These are phyloP conservation scores for Lachnellula occidentalis DNA, from an alignment of 2,329 filamentous ascomycete genomes.

Conservation along the genomic window DNA sequence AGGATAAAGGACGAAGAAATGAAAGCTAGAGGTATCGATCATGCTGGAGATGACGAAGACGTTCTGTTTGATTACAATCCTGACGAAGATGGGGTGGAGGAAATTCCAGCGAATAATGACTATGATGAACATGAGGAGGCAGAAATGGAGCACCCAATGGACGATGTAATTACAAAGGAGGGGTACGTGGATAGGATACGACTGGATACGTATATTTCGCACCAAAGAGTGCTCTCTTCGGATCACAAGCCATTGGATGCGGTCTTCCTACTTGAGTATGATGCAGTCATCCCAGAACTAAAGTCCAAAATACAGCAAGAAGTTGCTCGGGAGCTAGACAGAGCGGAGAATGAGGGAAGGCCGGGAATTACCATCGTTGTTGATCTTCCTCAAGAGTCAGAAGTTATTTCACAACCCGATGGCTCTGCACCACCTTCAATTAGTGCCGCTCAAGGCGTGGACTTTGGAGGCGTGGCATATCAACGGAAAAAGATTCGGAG, in stretches of 20 bases:
- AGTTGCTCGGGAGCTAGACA: constrained; percentile 81
- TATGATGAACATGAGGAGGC: constrained; percentile 49
- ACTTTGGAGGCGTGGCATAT: constrained; percentile 73
- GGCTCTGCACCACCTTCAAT: constrained; percentile 20
- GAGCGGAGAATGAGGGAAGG: constrained; percentile 83
- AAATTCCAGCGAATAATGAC: constrained; percentile 32
- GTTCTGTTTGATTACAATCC: constrained; percentile 90
- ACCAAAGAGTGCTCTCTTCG: constrained; percentile 84
- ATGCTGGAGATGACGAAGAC: constrained; percentile 69
- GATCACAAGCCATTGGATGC: constrained; percentile 92
- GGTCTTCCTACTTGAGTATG: constrained; percentile 77
- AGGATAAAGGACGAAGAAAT: constrained; percentile 77
- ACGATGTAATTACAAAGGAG: constrained; percentile 51
- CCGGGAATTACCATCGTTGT: constrained; percentile 79
- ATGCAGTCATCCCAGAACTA: constrained; percentile 77
- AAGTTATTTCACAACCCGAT: constrained; percentile 20
- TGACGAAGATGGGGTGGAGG: constrained; percentile 62
- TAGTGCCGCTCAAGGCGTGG: constrained; percentile 49
- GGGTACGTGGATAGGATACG: constrained; percentile 50
- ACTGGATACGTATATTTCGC: constrained; percentile 70
- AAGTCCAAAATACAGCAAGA: constrained; percentile 82
- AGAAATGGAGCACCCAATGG: constrained; percentile 37
- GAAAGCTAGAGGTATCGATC: constrained; percentile 70
- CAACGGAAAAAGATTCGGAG: constrained; percentile 58
- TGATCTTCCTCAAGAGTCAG: constrained; percentile 47